These are phyloP conservation scores for Phyllosticta paracitricarpa DNA, from an alignment of 2,329 filamentous ascomycete species.

Conservation along the genomic window DNA sequence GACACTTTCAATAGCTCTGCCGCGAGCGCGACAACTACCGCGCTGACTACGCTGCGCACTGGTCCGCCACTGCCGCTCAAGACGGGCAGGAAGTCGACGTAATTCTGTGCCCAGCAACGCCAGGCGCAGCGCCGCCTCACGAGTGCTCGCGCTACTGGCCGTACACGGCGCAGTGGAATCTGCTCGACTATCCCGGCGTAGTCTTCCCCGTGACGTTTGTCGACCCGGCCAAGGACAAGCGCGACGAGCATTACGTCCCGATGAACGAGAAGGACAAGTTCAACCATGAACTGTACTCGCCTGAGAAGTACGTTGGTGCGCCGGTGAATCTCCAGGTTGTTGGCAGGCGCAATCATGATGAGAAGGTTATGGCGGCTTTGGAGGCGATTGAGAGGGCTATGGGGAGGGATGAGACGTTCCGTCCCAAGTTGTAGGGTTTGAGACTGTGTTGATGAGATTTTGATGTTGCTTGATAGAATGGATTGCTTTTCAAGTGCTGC, in stretches of 20 bases:
- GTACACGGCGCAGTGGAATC: slow-evolving; percentile 58
- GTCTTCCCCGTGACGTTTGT: slow-evolving; percentile 42
- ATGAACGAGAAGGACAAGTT: slow-evolving; percentile 36
- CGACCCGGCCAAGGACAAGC: not conserved
- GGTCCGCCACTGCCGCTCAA: slow-evolving; percentile 27
- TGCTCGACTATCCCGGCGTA: slow-evolving; percentile 55
- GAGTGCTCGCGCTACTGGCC: slow-evolving; percentile 49
- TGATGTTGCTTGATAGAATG: too few relatives aligned
- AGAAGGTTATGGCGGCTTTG: slow-evolving; percentile 38
- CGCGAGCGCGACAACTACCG: slow-evolving; percentile 35
- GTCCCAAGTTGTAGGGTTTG: not conserved
- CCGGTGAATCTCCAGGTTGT: slow-evolving; percentile 46
- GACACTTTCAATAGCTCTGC: slow-evolving; percentile 33
- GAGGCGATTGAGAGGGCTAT: slow-evolving; percentile 13
- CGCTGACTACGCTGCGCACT: slow-evolving; percentile 32
- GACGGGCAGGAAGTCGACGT: slow-evolving; percentile 43
- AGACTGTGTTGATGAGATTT: too few relatives aligned
- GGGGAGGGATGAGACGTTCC: not conserved
- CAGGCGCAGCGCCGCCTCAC: slow-evolving; percentile 29
- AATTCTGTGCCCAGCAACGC: slow-evolving; percentile 47
- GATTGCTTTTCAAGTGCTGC: too few relatives aligned
- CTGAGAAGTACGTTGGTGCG: slow-evolving; percentile 38
- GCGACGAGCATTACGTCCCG: slow-evolving; percentile 9
- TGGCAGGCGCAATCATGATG: slow-evolving; percentile 43
- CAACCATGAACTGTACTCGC: slow-evolving; percentile 23